phyloP scores from a whole-genome alignment of 371 early-diverging fungal species.

The Syncephalastrum contaminatum region DNA sequence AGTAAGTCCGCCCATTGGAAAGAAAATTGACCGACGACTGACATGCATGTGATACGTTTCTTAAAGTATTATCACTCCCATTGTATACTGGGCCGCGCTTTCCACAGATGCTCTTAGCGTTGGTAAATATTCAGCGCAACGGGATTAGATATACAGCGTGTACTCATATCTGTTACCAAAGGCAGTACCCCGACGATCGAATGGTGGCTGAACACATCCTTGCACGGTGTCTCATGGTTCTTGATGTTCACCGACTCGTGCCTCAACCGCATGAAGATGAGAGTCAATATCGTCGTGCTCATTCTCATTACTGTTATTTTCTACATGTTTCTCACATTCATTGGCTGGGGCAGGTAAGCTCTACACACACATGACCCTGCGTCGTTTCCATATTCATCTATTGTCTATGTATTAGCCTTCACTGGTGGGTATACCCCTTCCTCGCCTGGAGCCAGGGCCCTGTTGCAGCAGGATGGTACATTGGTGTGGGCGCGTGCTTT shows the following conservation, averaged over 20 bases:
- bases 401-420: background rate
- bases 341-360: constrained; percentile 42
- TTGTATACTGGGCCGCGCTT: constrained; percentile 51
- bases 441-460: constrained; percentile 52
- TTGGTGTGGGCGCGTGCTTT: constrained; percentile 33
- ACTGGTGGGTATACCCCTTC: constrained; percentile 52
- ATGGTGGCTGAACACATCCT: constrained; percentile 46
- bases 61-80: constrained; percentile 50
- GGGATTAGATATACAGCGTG: background rate
- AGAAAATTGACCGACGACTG: too few species aligned
- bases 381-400: background rate
- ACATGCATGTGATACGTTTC: background rate
- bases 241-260: constrained; percentile 52
- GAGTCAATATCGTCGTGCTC: constrained; percentile 38
- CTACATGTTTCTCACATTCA: constrained; percentile 54
- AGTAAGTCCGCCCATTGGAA: constrained; percentile 26
- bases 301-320: constrained; percentile 35
- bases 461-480: constrained; percentile 40
- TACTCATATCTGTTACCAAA: background rate
- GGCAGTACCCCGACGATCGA: constrained; percentile 6
- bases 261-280: constrained; percentile 45
- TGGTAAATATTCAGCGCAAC: background rate
- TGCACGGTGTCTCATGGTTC: constrained; percentile 53
- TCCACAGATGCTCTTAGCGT: constrained; percentile 10
- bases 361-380: background rate